Base-by-base conservation (phyloP, 805 yeast genomes). In the Saccharomycopsis fermentans region DNA sequence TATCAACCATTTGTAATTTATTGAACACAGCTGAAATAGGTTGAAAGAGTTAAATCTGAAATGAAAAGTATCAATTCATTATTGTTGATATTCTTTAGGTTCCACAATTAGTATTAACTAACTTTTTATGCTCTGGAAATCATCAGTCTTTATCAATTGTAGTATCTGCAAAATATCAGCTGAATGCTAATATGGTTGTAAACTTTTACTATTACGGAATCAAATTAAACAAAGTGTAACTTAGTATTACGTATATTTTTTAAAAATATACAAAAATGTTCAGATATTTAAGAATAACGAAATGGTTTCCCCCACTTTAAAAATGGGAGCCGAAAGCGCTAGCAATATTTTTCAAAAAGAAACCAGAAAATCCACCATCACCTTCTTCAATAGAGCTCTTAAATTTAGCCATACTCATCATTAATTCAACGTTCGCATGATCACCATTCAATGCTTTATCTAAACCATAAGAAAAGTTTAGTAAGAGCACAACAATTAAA, bases 381-480 rank as follows among this genome's bases (percentile, higher is more conserved):
- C 53, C 40, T 12, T 35, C 26, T 51, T 35, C 40, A 51, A 51
- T 3, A 51, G 26, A 19, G 16, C 21, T 19, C 54, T 51, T 34
- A 8, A 32, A 51, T 34, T 27, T 35, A 29, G 40, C 40, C 54
- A 35, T 27, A 27, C 37, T 51, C 37, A 51, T 35, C 37, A 51
- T 32, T 51, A 32, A 34, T 12, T 35, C 54, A 11, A 51, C 26
- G 29, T 34, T 34, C 6, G 24, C 54, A 19, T 34, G 40, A 21
- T 51, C 37, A 35, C 26, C 35, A 51, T 35, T 34, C 19, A 55
- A 43, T 6, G 34, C 37, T 17, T 71, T 71, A 64, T 70, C 77
- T 69, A 83, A 75, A 14, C 94, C 89, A 57, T 83, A 81, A 34
- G 79, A 74, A 66, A 90, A 92, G 71, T 91, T 91, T 63, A 90